Conservation (phyloP, 805 yeast genomes). For the Teunomyces stri region DNA sequence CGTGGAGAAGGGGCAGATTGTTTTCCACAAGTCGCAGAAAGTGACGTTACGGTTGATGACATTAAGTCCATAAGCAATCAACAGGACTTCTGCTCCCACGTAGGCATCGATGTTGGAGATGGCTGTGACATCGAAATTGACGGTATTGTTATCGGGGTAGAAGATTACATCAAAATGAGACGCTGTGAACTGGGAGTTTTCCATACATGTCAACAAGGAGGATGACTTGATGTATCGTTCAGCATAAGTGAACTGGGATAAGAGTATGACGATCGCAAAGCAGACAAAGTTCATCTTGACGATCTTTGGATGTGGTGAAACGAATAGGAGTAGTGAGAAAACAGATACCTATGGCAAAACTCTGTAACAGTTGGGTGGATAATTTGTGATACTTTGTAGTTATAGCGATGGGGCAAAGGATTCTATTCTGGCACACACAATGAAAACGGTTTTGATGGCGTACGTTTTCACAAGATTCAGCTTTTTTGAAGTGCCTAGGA, state of each 20-base stretch:
- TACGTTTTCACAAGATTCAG: background rate
- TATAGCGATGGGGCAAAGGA: background rate
- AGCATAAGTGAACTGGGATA: slow-evolving; percentile 15
- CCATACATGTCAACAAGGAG: slow-evolving; percentile 90
- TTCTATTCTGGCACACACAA: background rate
- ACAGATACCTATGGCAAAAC: background rate
- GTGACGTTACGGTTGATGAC: slow-evolving; percentile 53
- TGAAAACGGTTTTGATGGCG: background rate
- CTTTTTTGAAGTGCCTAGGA: background rate
- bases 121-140: slow-evolving; percentile 69
- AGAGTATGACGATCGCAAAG: background rate
- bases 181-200: slow-evolving; percentile 81
- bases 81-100: slow-evolving; percentile 59
- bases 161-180: slow-evolving; percentile 73
- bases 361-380: background rate
- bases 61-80: slow-evolving; percentile 80
- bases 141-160: slow-evolving; percentile 63
- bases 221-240: slow-evolving; percentile 44
- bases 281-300: slow-evolving; percentile 1
- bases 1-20: slow-evolving; percentile 78
- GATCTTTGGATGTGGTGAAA: background rate
- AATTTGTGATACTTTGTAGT: background rate
- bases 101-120: slow-evolving; percentile 69
- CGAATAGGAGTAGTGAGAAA: too few species aligned
- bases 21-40: slow-evolving; percentile 56